Conservation (phyloP, 305 asterid species). For the Fraxinus ornus region DNA sequence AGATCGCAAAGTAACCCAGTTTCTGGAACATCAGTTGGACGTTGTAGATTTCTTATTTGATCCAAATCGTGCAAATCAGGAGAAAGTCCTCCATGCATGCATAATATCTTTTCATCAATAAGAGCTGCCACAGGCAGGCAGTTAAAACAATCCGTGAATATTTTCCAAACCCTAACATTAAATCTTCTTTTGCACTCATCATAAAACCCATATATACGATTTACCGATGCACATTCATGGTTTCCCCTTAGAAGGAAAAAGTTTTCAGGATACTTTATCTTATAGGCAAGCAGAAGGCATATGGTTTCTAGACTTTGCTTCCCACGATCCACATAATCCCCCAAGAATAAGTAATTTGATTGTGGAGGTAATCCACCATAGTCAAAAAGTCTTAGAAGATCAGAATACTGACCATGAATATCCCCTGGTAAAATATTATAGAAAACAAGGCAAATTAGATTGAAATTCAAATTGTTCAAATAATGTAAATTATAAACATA, state of each 20-base stretch:
- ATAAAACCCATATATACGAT: slow-evolving; percentile 79
- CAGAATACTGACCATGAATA: slow-evolving; percentile 83
- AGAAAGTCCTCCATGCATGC: slow-evolving; percentile 94
- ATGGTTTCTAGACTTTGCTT: slow-evolving; percentile 86
- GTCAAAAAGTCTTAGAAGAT: slow-evolving; percentile 74
- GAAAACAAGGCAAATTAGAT: background rate
- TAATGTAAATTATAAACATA: background rate
- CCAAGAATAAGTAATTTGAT: slow-evolving; percentile 73
- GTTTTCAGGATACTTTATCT: slow-evolving; percentile 76
- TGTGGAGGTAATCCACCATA: slow-evolving; percentile 80
- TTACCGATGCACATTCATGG: slow-evolving; percentile 88
- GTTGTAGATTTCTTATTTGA: slow-evolving; percentile 66
- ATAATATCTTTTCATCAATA: slow-evolving; percentile 72
- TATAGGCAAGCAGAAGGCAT: slow-evolving; percentile 76
- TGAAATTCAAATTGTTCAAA: background rate
- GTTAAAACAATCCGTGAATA: slow-evolving; percentile 75
- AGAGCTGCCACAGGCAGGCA: slow-evolving; percentile 85
- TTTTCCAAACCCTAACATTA: slow-evolving; percentile 69
- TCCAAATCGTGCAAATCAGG: slow-evolving; percentile 67
- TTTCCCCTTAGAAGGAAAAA: slow-evolving; percentile 85
- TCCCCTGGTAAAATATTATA: slow-evolving; percentile 47
- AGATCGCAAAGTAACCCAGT: slow-evolving; percentile 74
- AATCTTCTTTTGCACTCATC: slow-evolving; percentile 85
- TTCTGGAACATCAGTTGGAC: slow-evolving; percentile 82
- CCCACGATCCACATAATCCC: slow-evolving; percentile 87